phyloP scores from a whole-genome alignment of 257 asterid genomes.

The Nicotiana paniculata region DNA sequence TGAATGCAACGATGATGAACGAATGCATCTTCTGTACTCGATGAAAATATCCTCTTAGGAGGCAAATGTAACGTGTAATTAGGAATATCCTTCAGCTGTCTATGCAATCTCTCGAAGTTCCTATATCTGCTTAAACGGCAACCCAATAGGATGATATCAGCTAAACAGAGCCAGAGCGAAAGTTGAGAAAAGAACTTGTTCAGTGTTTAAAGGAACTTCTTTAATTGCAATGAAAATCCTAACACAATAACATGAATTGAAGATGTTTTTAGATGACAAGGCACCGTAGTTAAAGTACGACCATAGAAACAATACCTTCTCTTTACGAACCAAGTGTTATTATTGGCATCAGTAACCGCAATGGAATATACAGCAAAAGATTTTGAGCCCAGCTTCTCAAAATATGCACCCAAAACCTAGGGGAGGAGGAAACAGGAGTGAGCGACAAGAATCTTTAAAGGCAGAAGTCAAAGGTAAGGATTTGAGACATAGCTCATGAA shows the following conservation, averaged over 20 bases:
- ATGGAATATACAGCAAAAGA: conserved; percentile 96
- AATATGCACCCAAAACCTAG: conserved; percentile 95
- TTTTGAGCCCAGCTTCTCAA: conserved; percentile 85
- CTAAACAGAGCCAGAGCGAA: conserved; percentile 6
- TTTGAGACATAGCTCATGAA: neutral
- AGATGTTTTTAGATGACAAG: neutral
- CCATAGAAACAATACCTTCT: conserved; percentile 53
- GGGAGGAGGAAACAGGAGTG: neutral
- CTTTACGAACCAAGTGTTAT: conserved; percentile 85
- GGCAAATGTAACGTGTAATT: conserved; percentile 93
- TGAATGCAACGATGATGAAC: conserved; percentile 98
- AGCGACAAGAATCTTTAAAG: neutral
- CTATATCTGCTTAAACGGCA: conserved; percentile 57
- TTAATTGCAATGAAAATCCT: neutral
- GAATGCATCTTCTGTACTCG: conserved; percentile 94
- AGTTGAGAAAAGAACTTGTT: conserved; percentile 13
- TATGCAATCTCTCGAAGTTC: conserved; percentile 94
- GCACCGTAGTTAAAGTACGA: conserved; percentile 12
- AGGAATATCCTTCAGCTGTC: conserved; percentile 89
- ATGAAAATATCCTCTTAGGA: conserved; percentile 97
- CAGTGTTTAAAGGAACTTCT: neutral
- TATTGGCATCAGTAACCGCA: conserved; percentile 76
- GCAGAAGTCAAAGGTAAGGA: neutral
- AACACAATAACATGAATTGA: neutral
- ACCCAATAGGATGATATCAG: conserved; percentile 15